These are phyloP conservation scores for Groenewaldozyma auringiensis DNA, from an alignment of 1,139 yeast species.

Conservation along the genomic window DNA sequence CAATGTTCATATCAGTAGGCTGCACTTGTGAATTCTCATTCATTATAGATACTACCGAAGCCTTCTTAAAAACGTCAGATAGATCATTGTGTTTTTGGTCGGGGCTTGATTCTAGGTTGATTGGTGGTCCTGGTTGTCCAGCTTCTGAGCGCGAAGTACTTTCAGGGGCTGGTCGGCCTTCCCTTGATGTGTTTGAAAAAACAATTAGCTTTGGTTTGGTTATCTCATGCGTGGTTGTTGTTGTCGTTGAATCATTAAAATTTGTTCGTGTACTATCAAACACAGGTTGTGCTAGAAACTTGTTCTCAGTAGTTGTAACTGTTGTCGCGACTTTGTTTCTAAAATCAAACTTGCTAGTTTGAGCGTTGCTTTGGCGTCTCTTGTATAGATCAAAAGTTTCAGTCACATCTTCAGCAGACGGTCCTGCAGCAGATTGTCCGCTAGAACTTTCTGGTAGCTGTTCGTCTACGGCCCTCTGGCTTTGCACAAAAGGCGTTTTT, in stretches of 20 bases:
- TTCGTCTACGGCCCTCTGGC: background rate
- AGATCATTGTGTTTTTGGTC: background rate
- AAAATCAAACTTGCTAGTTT: background rate
- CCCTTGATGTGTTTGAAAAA: background rate
- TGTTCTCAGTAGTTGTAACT: background rate
- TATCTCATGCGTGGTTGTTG: background rate
- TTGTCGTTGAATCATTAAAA: too few relatives aligned
- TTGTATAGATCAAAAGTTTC: background rate
- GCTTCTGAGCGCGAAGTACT: background rate
- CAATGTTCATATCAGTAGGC: too few relatives aligned
- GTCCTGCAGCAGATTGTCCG: background rate
- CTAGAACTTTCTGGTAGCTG: background rate
- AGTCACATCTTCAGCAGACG: background rate
- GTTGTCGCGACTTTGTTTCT: background rate
- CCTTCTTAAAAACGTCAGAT: slow-evolving; percentile 3
- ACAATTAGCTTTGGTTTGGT: background rate
- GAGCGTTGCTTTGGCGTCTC: background rate
- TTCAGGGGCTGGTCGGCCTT: background rate
- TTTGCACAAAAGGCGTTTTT: background rate
- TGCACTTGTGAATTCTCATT: slow-evolving; percentile 1
- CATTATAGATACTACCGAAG: slow-evolving; percentile 7
- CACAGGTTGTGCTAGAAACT: background rate
- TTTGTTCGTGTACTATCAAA: background rate
- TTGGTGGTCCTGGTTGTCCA: background rate
- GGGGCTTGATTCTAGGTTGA: background rate